Evolutionary conservation across 768 basidiomycete species (phyloP).

Genomic region (Tylopilus sp.): DNA sequence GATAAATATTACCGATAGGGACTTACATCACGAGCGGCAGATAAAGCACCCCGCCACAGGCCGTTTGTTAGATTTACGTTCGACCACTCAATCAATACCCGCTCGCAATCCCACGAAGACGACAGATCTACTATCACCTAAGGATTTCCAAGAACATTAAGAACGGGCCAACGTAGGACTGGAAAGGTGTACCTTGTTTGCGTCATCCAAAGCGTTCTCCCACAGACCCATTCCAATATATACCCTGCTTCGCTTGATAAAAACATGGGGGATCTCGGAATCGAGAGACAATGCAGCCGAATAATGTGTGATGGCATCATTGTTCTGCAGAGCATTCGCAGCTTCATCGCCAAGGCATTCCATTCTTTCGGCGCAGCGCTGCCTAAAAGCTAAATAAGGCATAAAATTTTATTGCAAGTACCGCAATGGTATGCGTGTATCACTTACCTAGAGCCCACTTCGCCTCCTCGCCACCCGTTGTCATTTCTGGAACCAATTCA

Average conservation of each 20-base stretch:
- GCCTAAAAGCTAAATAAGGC: background rate
- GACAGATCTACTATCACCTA: background rate
- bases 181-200: background rate
- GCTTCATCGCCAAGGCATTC: background rate
- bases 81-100: background rate
- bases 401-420: too few relatives aligned
- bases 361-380: background rate
- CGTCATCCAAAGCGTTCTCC: background rate
- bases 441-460: background rate
- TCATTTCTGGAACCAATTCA: background rate
- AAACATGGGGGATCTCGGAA: background rate
- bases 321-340: too few relatives aligned
- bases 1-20: background rate
- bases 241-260: background rate
- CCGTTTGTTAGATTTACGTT: background rate
- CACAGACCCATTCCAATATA: background rate
- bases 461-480: background rate
- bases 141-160: background rate
- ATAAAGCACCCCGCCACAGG: background rate
- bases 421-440: background rate
- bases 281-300: background rate
- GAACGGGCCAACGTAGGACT: background rate
- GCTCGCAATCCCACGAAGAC: background rate
- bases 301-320: background rate
- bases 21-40: background rate